Conservation (phyloP, 495 filamentous ascomycete genomes). For the Daldinia childiae region DNA sequence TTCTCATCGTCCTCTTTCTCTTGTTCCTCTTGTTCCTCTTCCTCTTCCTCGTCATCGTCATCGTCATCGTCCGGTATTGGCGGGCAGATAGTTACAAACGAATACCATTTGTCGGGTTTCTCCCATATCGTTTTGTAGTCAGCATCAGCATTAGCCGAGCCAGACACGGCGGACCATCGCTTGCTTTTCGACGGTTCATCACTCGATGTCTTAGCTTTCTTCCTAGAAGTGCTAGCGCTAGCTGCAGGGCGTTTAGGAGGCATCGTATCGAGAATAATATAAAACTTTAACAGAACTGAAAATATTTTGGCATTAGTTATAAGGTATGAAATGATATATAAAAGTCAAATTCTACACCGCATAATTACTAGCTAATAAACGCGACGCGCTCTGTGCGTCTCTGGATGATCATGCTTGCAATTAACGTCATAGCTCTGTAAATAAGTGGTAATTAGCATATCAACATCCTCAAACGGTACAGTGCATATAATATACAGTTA, state of each 20-base stretch:
- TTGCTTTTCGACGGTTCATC: neutral
- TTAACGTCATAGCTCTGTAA: neutral
- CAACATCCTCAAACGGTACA: too few species aligned
- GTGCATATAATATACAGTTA: too few species aligned
- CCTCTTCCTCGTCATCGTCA: neutral
- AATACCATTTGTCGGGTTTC: neutral
- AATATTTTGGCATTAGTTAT: too few species aligned
- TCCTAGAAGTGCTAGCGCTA: neutral
- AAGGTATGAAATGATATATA: too few species aligned
- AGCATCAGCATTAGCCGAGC: neutral
- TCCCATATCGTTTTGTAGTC: neutral
- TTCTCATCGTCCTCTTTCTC: conserved; percentile 32
- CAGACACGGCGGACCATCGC: neutral
- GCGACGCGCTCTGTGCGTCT: neutral
- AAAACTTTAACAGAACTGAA: neutral
- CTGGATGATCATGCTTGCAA: neutral
- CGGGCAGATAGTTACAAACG: neutral
- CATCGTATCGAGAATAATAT: neutral
- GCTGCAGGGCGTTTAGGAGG: neutral
- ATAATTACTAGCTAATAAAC: neutral
- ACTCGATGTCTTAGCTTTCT: neutral
- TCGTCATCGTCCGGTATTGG: neutral
- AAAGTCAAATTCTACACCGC: too few species aligned
- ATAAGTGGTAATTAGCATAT: too few species aligned
- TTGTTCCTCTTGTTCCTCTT: conserved; percentile 9